A percentile compares a stretch with the other conserved stretches of the same genome.
Conservation (phyloP, 257 asterid species). For the Mitragyna speciosa region DNA sequence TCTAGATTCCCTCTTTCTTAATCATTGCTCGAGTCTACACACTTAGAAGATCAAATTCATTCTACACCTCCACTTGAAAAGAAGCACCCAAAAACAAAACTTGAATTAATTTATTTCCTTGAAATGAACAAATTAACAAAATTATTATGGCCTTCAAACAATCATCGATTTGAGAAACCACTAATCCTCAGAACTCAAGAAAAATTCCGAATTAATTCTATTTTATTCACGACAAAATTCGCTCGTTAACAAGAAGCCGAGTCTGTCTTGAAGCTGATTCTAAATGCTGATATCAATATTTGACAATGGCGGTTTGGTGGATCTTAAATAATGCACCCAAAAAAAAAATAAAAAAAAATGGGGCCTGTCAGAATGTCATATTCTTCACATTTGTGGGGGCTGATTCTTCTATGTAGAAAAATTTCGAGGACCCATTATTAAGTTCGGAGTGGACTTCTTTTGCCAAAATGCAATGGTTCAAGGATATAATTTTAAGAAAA, state of each 20-base stretch:
- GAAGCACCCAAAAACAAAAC: too few species aligned
- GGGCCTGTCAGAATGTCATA: not conserved
- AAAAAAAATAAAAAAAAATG: not conserved
- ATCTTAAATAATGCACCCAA: not conserved
- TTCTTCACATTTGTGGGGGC: slow-evolving; percentile 10
- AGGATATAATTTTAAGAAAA: slow-evolving; percentile 5
- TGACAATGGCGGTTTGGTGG: not conserved
- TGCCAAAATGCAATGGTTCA: not conserved
- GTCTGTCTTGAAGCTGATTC: not conserved
- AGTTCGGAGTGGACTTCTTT: not conserved
- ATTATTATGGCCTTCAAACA: not conserved
- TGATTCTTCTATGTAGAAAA: not conserved
- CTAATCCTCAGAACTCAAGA: not conserved
- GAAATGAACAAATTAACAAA: too few species aligned
- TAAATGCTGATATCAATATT: not conserved
- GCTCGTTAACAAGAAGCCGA: not conserved
- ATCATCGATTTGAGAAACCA: not conserved
- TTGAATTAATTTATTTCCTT: too few species aligned
- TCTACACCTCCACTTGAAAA: too few species aligned
- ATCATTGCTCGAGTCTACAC: too few species aligned
- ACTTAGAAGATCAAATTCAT: too few species aligned
- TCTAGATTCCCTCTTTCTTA: too few species aligned
- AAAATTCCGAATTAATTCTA: not conserved
- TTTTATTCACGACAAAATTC: not conserved
- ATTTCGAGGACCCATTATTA: not conserved